phyloP scores from a whole-genome alignment of 2,329 filamentous ascomycete genomes.

The Westerdykella sp. region DNA sequence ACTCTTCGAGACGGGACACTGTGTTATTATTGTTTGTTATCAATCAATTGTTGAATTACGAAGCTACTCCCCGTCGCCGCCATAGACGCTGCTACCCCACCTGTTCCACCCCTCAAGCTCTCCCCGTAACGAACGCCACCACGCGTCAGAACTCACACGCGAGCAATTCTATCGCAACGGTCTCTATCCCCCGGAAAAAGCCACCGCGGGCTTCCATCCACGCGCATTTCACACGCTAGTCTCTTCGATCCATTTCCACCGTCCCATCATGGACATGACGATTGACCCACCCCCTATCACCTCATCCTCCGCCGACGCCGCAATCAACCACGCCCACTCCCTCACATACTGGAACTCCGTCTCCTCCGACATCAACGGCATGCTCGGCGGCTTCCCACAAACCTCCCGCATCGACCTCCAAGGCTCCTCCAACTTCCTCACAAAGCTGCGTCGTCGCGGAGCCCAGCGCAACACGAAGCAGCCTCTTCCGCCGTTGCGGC shows the following conservation, averaged over 20 bases:
- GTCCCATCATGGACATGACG: constrained; percentile 18
- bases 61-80: too few species aligned
- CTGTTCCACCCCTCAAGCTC: too few species aligned
- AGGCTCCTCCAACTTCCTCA: constrained; percentile 62
- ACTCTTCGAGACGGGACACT: too few species aligned
- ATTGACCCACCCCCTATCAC: constrained; percentile 17
- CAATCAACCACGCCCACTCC: constrained; percentile 41
- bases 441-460: constrained; percentile 52
- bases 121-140: too few species aligned
- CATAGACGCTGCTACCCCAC: too few species aligned
- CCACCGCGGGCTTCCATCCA: too few species aligned
- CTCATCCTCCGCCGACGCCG: constrained; percentile 32
- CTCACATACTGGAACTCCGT: constrained; percentile 49
- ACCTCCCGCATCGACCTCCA: constrained; percentile 66
- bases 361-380: constrained; percentile 58
- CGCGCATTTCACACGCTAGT: background rate
- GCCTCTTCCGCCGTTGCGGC: constrained; percentile 26
- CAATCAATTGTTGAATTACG: too few species aligned
- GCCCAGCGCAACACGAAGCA: constrained; percentile 15
- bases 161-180: too few species aligned
- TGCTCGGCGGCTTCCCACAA: constrained; percentile 70
- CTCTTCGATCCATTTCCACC: background rate
- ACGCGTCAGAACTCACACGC: too few species aligned
- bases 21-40: too few species aligned
- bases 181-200: too few species aligned